Conservation (phyloP, 179 eudicot species). For the Camellia oleifera region DNA sequence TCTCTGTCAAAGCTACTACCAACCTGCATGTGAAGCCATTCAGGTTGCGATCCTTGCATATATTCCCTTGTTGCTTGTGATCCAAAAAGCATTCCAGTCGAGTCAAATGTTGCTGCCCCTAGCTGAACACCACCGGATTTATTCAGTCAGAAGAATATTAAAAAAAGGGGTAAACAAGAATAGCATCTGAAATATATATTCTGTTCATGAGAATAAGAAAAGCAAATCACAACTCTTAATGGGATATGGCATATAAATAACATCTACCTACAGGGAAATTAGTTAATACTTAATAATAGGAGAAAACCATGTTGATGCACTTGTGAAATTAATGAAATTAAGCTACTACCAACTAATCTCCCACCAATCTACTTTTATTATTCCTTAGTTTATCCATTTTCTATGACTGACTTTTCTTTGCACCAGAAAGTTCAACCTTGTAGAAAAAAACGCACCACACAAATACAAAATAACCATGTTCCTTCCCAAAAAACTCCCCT, state of each 20-base stretch:
- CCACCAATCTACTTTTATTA: neutral
- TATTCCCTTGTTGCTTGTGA: slow-evolving; percentile 68
- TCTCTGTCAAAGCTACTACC: slow-evolving; percentile 63
- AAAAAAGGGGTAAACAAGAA: neutral
- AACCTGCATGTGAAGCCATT: slow-evolving; percentile 93
- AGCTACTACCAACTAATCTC: slow-evolving; percentile 1
- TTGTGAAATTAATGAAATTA: neutral
- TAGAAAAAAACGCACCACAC: neutral
- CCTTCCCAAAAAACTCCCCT: no score
- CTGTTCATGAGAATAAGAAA: neutral
- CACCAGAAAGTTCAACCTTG: neutral
- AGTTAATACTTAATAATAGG: neutral
- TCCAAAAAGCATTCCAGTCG: slow-evolving; percentile 54
- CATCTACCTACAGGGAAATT: neutral
- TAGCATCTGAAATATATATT: neutral
- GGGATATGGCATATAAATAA: neutral
- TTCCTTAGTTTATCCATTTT: no score
- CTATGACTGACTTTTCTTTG: neutral
- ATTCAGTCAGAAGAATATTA: neutral
- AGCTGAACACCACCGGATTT: slow-evolving; percentile 37
- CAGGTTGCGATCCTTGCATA: slow-evolving; percentile 51
- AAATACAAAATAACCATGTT: no score
- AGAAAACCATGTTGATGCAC: neutral
- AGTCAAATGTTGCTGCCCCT: slow-evolving; percentile 54
- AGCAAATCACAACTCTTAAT: neutral